Evolutionary conservation across 2,329 filamentous ascomycete genomes (phyloP).

Genomic region (Fusarium lateritium): DNA sequence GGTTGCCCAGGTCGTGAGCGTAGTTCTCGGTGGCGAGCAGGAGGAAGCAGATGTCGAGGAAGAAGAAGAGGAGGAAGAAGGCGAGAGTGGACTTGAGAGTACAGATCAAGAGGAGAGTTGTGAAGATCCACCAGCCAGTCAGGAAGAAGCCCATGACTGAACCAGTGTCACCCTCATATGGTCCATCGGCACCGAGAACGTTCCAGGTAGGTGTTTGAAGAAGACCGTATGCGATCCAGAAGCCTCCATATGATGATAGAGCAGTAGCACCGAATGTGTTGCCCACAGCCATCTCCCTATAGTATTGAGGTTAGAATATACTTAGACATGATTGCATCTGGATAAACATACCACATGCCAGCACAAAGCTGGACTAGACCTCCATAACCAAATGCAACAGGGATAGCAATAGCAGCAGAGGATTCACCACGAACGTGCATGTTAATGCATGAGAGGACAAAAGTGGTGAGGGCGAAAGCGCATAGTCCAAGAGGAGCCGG

Average conservation of each 20-base stretch:
- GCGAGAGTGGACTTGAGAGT: slow-evolving; percentile 83
- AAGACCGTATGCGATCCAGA: slow-evolving; percentile 85
- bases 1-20: slow-evolving; percentile 66
- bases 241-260: slow-evolving; percentile 85
- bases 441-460: slow-evolving; percentile 83
- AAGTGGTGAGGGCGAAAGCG: slow-evolving; percentile 87
- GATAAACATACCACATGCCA: slow-evolving; percentile 82
- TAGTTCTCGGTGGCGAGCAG: slow-evolving; percentile 77
- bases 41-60: slow-evolving; percentile 82
- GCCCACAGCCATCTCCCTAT: slow-evolving; percentile 87
- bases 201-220: slow-evolving; percentile 78
- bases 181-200: slow-evolving; percentile 63
- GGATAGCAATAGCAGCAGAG: slow-evolving; percentile 76
- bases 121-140: slow-evolving; percentile 89
- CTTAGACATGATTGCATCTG: background rate
- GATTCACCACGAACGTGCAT: slow-evolving; percentile 73
- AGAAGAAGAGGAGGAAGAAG: slow-evolving; percentile 84
- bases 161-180: slow-evolving; percentile 62
- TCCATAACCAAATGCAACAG: slow-evolving; percentile 81
- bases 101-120: slow-evolving; percentile 79
- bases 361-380: slow-evolving; percentile 81
- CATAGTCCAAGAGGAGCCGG: slow-evolving; percentile 82
- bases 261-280: slow-evolving; percentile 90
- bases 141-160: slow-evolving; percentile 82
- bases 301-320: slow-evolving; percentile 12